These are phyloP conservation scores for Juncus inflexus DNA, from an alignment of 176 grass and related monocot genomes.

Conservation along the genomic window DNA sequence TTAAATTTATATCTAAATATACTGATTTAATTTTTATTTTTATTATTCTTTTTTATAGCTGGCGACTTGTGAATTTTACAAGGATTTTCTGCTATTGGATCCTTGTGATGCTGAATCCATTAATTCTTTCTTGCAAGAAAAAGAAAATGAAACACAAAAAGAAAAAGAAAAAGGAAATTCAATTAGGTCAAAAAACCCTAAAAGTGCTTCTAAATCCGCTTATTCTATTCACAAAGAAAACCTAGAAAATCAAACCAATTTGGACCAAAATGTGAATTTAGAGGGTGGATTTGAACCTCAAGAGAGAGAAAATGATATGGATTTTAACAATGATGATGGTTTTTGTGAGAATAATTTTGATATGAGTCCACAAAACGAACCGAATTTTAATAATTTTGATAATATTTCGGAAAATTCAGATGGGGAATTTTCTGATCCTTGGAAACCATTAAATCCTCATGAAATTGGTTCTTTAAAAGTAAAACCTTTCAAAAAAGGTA, in stretches of 20 bases:
- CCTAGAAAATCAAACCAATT: conserved; percentile 22
- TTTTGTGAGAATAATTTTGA: conserved; percentile 26
- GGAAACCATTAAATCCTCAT: conserved; percentile 78
- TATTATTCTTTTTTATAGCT: conserved; percentile 60
- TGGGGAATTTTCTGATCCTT: conserved; percentile 55
- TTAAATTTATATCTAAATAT: too few species aligned
- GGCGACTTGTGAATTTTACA: conserved; percentile 83
- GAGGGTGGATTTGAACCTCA: conserved; percentile 18
- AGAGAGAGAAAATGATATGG: conserved; percentile 32
- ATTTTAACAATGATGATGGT: conserved; percentile 28
- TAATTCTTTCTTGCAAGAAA: conserved; percentile 69
- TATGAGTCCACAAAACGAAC: conserved; percentile 43
- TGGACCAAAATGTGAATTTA: conserved; percentile 20
- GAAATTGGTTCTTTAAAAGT: conserved; percentile 76
- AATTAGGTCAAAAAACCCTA: conserved; percentile 39
- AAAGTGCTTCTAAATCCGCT: conserved; percentile 40
- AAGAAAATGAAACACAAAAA: conserved; percentile 38
- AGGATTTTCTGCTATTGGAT: conserved; percentile 84
- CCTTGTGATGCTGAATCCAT: conserved; percentile 73
- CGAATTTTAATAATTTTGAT: conserved; percentile 34
- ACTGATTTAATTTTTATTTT: background rate
- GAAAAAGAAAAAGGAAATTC: conserved; percentile 23
- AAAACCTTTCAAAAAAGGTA: conserved; percentile 83
- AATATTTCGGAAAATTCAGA: conserved; percentile 57
- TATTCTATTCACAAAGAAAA: conserved; percentile 34